Evolutionary conservation across 805 yeast species (phyloP).

Genomic region (Metschnikowia continentalis): DNA sequence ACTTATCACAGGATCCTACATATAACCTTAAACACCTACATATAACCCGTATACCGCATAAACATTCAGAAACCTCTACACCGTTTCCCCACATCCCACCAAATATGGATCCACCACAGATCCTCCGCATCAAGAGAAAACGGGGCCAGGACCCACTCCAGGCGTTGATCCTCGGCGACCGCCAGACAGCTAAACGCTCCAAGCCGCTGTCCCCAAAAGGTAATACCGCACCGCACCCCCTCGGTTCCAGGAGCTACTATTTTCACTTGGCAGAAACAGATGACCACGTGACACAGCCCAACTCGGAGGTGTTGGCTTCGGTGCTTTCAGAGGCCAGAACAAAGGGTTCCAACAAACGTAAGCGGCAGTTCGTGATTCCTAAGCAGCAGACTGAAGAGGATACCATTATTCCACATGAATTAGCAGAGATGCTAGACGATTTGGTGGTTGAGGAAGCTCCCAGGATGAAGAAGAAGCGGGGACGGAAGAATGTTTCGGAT

Average conservation of each 20-base stretch:
- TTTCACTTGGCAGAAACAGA: constrained; percentile 38
- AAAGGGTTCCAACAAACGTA: constrained; percentile 6
- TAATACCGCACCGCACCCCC: constrained; percentile 16
- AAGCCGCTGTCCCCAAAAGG: constrained; percentile 33
- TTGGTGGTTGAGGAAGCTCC: constrained; percentile 36
- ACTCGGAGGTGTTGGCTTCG: constrained; percentile 21
- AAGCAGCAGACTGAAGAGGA: constrained; percentile 31
- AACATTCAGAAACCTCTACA: not conserved
- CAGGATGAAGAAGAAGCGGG: constrained; percentile 11
- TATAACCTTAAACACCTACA: no score
- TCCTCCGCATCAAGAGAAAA: constrained; percentile 81
- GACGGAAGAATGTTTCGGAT: not conserved
- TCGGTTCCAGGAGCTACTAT: constrained; percentile 19
- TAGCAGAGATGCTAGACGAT: constrained; percentile 70
- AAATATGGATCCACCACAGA: constrained; percentile 45
- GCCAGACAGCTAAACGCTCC: constrained; percentile 36
- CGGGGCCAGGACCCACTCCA: constrained; percentile 85
- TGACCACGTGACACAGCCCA: constrained; percentile 15
- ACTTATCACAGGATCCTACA: no score
- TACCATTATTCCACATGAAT: constrained; percentile 48
- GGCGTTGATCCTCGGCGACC: constrained; percentile 56
- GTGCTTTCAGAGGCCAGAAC: constrained; percentile 23
- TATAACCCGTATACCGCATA: not conserved
- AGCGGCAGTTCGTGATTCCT: constrained; percentile 35
- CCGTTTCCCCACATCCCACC: not conserved